phyloP scores from a whole-genome alignment of 202 grass and related monocot genomes.

The Panicum hallii region DNA sequence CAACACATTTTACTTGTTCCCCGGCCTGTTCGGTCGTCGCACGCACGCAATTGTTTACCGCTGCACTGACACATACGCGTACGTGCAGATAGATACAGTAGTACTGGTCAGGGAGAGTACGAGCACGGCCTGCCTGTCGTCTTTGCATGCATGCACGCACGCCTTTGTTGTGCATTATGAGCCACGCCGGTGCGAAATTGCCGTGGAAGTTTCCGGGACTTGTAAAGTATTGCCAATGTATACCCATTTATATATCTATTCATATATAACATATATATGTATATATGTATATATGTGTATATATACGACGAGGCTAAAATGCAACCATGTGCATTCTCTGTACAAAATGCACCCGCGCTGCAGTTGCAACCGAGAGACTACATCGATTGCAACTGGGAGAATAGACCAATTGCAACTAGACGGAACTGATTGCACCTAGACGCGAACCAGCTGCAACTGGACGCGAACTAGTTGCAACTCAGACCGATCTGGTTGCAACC shows the following conservation, averaged over 20 bases:
- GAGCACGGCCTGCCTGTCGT: not conserved
- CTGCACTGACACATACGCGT: not conserved
- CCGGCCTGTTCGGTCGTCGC: not conserved
- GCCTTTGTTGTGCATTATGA: not conserved
- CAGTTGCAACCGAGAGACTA: no score
- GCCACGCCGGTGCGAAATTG: not conserved
- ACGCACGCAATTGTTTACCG: not conserved
- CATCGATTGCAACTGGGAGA: no score
- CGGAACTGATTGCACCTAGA: no score
- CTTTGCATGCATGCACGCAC: not conserved
- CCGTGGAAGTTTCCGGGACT: not conserved
- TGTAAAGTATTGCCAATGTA: not conserved
- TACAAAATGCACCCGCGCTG: no score
- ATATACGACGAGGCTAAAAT: no score
- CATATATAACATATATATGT: not conserved
- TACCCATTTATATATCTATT: not conserved
- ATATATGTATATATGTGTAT: not conserved
- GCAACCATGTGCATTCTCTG: no score
- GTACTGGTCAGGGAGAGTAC: not conserved
- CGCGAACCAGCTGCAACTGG: no score
- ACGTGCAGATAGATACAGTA: not conserved
- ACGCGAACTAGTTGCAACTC: no score
- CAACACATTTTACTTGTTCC: no score
- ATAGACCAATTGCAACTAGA: no score
- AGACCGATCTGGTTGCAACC: no score